Evolutionary conservation across 495 filamentous ascomycete genomes (phyloP).

Genomic region (Neurospora sublineolata): DNA sequence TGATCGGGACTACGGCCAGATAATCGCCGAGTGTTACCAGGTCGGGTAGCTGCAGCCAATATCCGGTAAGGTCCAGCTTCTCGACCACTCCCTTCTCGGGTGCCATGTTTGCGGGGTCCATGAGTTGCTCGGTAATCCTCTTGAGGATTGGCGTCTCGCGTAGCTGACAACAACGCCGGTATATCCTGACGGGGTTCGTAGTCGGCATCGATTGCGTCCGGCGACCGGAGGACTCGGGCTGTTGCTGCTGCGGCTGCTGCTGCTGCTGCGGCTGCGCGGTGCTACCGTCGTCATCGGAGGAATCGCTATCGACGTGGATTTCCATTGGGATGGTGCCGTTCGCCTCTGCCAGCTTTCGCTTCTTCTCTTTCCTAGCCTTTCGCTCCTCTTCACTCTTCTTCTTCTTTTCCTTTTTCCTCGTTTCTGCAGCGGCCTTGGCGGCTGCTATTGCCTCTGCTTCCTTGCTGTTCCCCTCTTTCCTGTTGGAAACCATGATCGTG

Average conservation of each 20-base stretch:
- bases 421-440: slow-evolving; percentile 17
- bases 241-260: not conserved
- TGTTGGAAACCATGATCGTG: slow-evolving; percentile 33
- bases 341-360: slow-evolving; percentile 63
- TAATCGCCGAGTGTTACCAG: slow-evolving; percentile 82
- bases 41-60: slow-evolving; percentile 71
- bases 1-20: slow-evolving; percentile 83
- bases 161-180: slow-evolving; percentile 86
- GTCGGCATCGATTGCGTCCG: slow-evolving; percentile 58
- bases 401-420: slow-evolving; percentile 76
- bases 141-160: slow-evolving; percentile 83
- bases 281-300: slow-evolving; percentile 22
- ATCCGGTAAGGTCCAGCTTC: slow-evolving; percentile 72
- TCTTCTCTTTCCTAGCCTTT: slow-evolving; percentile 76
- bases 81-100: slow-evolving; percentile 58
- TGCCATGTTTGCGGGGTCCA: slow-evolving; percentile 49
- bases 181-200: slow-evolving; percentile 85
- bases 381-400: slow-evolving; percentile 80
- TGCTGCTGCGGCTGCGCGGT: slow-evolving; percentile 2
- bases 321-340: slow-evolving; percentile 76
- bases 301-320: slow-evolving; percentile 49
- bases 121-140: slow-evolving; percentile 76
- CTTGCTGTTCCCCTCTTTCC: slow-evolving; percentile 25
- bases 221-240: slow-evolving; percentile 19
- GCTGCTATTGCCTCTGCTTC: slow-evolving; percentile 9